Conservation (phyloP, 2,329 filamentous ascomycete genomes). For the Didymella glomerata region DNA sequence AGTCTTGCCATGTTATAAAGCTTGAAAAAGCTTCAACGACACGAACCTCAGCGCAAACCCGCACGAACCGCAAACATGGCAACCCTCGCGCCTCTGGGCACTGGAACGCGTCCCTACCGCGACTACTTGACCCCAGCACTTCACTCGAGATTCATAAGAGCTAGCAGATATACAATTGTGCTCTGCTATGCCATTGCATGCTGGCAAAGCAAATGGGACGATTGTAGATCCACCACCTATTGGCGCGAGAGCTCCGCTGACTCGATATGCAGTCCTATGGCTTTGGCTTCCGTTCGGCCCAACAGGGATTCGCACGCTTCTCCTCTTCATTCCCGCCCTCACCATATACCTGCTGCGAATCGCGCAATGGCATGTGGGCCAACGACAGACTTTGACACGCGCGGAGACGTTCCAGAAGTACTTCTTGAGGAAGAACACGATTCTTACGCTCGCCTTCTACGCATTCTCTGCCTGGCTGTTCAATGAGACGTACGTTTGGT, state of each 20-base stretch:
- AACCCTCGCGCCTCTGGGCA: slow-evolving; percentile 29
- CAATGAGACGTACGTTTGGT: slow-evolving; percentile 81
- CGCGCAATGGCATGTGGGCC: slow-evolving; percentile 73
- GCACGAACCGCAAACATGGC: slow-evolving; percentile 43
- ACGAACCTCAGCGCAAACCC: slow-evolving; percentile 2
- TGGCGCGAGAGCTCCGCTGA: slow-evolving; percentile 23
- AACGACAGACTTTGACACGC: slow-evolving; percentile 72
- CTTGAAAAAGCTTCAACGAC: slow-evolving; percentile 1
- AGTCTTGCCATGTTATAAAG: slow-evolving; percentile 37
- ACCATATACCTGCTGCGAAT: slow-evolving; percentile 86
- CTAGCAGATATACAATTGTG: slow-evolving; percentile 72
- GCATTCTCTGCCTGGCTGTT: slow-evolving; percentile 79
- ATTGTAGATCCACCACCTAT: slow-evolving; percentile 61
- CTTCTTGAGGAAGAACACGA: slow-evolving; percentile 66
- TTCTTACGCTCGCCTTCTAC: slow-evolving; percentile 80
- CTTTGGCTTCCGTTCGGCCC: slow-evolving; percentile 83
- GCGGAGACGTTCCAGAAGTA: slow-evolving; percentile 69
- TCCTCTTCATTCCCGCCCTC: slow-evolving; percentile 80
- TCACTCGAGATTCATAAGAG: slow-evolving; percentile 84
- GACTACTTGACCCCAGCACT: slow-evolving; percentile 90
- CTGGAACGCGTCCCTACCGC: slow-evolving; percentile 74
- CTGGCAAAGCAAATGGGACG: slow-evolving; percentile 70
- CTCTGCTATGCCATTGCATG: slow-evolving; percentile 79
- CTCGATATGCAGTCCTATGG: slow-evolving; percentile 72
- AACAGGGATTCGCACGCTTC: slow-evolving; percentile 75